Evolutionary conservation across 768 basidiomycete genomes (phyloP).

Genomic region (Leccinum arenicola): DNA sequence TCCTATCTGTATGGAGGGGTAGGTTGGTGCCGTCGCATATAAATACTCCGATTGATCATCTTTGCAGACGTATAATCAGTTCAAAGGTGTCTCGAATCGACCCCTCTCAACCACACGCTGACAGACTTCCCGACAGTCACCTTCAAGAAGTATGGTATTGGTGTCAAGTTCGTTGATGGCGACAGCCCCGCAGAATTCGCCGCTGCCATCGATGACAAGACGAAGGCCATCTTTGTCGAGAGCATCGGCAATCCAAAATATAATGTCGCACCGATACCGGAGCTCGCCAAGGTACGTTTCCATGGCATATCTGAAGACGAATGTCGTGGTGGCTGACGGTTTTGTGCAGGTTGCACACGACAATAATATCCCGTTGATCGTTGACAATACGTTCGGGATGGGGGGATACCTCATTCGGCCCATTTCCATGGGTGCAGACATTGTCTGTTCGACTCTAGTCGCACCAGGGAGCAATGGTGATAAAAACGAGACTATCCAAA

Average conservation of each 20-base stretch:
- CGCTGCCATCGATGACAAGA: conserved; percentile 71
- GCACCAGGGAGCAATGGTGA: not conserved
- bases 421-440: conserved; percentile 74
- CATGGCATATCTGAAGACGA: not conserved
- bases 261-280: conserved; percentile 61
- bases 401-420: conserved; percentile 68
- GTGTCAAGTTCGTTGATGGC: conserved; percentile 49
- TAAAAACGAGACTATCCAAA: too few relatives aligned
- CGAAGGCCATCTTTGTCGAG: conserved; percentile 75
- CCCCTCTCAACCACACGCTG: not conserved
- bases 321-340: not conserved
- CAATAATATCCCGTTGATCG: conserved; percentile 71
- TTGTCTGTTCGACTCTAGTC: conserved; percentile 46
- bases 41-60: not conserved
- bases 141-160: conserved; percentile 15
- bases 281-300: conserved; percentile 55
- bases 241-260: conserved; percentile 80
- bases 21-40: not conserved
- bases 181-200: conserved; percentile 56
- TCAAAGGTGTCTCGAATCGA: conserved; percentile 10
- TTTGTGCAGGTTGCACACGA: conserved; percentile 60
- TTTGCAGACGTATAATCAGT: conserved; percentile 19
- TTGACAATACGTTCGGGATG: conserved; percentile 79
- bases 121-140: conserved; percentile 7
- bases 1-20: conserved; percentile 23